Evolutionary conservation across 805 yeast species (phyloP), one percentile per base, ranked within the genome.

Genomic region (Myxozyma melibiosi): DNA sequence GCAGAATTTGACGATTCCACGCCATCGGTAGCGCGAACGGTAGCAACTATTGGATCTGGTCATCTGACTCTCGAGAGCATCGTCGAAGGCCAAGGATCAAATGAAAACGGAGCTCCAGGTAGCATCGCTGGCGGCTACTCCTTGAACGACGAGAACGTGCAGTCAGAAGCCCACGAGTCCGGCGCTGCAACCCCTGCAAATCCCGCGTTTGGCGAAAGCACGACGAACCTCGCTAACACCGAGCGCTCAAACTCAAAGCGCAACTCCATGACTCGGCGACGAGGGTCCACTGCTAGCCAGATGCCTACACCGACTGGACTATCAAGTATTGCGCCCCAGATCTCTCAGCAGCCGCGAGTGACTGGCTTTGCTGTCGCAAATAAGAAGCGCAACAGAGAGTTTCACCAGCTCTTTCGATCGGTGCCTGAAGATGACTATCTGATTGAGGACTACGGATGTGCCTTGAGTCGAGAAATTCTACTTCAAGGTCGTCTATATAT

Each of bases 381-480:
- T 1, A 76, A 77, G 52, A 78, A 78, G 47, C 75, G 95, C 52
- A 80, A 90, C 67, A 74, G 78, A 4, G 96, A 88, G 37, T 94
- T 90, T 70, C 97, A 90, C 71, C 79, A 76, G 38, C 65, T 85
- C 2, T 94, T 92, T 75, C 78, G 83, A 54, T 77, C 84, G 7
- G 74, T 90, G 1, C 87, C 91, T 1, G 73, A 74, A 24, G 79
- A 82, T 44, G 97, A 92, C 66, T 75, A 85, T 49, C 73, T 92
- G 14, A 70, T 92, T 34, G 97, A 90, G 67, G 97, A 90, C 66
- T 91, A 86, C 66, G 82, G 89, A 27, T 94, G 98, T 76, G 97
- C 97, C 0, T 73, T 92, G 53, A 86, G 91, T 62, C 77, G 90
- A 59, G 98, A 92, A 62, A 88, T 90, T 47, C 75, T 92, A 31